Percentiles rank a stretch among this genome's conserved stretches.
These are phyloP conservation scores for Waitea zeae DNA, from an alignment of 1,284 basidiomycete genomes.

Conservation along the genomic window DNA sequence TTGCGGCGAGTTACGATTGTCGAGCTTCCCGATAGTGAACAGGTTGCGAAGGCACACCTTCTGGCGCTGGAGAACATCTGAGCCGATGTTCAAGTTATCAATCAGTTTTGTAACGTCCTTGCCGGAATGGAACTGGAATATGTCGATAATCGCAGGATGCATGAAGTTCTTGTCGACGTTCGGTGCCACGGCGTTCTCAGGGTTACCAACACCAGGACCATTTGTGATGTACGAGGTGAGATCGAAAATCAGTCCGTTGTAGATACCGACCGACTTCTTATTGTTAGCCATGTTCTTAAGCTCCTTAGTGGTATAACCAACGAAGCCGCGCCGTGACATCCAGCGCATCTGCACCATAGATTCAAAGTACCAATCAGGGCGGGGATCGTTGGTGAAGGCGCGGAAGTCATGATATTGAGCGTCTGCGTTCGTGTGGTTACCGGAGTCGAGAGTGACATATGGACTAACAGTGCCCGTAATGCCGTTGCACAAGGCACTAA, in stretches of 20 bases:
- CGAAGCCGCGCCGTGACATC: slow-evolving; percentile 75
- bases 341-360: slow-evolving; percentile 82
- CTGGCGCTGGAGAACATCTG: slow-evolving; percentile 58
- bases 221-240: slow-evolving; percentile 63
- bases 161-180: slow-evolving; percentile 64
- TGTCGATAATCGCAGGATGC: slow-evolving; percentile 47
- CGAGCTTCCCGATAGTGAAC: slow-evolving; percentile 83
- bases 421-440: slow-evolving; percentile 69
- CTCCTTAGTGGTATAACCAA: slow-evolving; percentile 74
- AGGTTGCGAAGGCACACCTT: slow-evolving; percentile 84
- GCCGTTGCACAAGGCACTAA: slow-evolving; percentile 88
- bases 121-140: slow-evolving; percentile 79
- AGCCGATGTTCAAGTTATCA: slow-evolving; percentile 47
- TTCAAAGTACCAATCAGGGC: slow-evolving; percentile 98
- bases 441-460: slow-evolving; percentile 65
- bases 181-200: slow-evolving; percentile 41
- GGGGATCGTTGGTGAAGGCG: slow-evolving; percentile 68
- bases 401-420: slow-evolving; percentile 96
- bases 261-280: slow-evolving; percentile 64
- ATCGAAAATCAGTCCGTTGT: slow-evolving; percentile 80
- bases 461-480: slow-evolving; percentile 68
- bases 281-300: slow-evolving; percentile 53
- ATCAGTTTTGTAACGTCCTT: slow-evolving; percentile 74
- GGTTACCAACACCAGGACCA: slow-evolving; percentile 38
- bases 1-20: slow-evolving; percentile 82